Evolutionary conservation across 129 eudicot genomes (phyloP), one percentile per base, ranked within the genome.

Genomic region (Helichrysum umbraculigerum): DNA sequence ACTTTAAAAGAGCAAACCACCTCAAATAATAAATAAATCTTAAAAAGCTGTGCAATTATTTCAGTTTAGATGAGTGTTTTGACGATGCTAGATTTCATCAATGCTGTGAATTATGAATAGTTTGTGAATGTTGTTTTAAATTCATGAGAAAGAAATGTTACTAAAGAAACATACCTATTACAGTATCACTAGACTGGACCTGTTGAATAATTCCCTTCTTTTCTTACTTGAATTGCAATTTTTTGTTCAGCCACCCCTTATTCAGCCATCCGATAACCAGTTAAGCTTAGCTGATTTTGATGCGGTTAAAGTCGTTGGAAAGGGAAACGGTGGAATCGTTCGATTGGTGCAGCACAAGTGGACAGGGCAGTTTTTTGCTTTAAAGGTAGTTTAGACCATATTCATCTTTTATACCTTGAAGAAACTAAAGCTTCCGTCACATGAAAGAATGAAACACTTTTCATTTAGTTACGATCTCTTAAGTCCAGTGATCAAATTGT

Each of bases 281-380:
- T 79, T 95, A 76, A 87, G 94, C 83, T 88, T 95, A 69, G 99
- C 97, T 35, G 99, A 95, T 82, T 89, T 95, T 56, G 99, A 95
- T 77, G 93, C 92, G 28, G 76, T 89, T 32, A 87, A 91, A 86
- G 99, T 91, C 42, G 91, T 95, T 62, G 99, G 99, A 57, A 89
- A 95, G 83, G 99, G 99, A 39, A 91, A 87, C 50, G 96, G 99
- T 73, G 99, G 99, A 74, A 81, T 95, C 39, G 99, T 95, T 84
- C 99, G 92, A 33, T 78, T 95, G 88, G 99, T 95, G 63, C 96
- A 91, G 47, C 97, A 95, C 73, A 95, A 95, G 80, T 95, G 99
- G 99, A 95, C 99, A 10, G 90, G 86, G n/a, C 99, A 95, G 71
- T 95, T 95, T 88, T 95, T 95, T 71, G 99, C 99, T 73, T 81